Base-by-base conservation (phyloP, 2,329 filamentous ascomycete genomes). In the Alternaria incomplexa region DNA sequence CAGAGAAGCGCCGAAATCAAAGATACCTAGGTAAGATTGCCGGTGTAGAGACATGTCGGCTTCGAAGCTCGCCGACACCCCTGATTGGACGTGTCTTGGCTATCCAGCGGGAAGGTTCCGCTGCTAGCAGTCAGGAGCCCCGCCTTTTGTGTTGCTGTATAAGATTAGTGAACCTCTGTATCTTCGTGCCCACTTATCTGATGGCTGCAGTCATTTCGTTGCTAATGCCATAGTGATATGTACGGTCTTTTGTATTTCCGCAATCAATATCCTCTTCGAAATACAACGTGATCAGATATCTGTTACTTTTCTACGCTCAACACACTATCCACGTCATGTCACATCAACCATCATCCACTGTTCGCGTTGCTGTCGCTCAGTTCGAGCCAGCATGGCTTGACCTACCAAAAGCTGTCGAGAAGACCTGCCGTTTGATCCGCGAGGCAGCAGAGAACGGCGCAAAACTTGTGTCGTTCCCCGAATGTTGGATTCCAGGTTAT, bases 321-420 rank as follows among this genome's bases (percentile, higher is more conserved):
- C 36, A 40, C 15, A 40, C n/a, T 40, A 9, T 40, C 36, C 36
- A 40, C 36, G n/a, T 40, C 36, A 40, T 40, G 36, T 40, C 36
- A 17, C 36, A 40, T 40, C 36, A 40, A 11, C 36, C n/a, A 17
- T 17, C 36, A 40, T 40, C 36, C 36, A 40, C 36, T 40, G 36
- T 51, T 13, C n/a, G n/a, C n/a, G 83, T 87, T 6, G 85, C 83
- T 26, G 85, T 85, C 12, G 83, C 86, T 1, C 87, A 90, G 70
- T 83, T 85, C 6, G 88, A 90, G 73, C 87, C 88, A 0, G 83
- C 80, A 2, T 90, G 87, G 87, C 81, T 90, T 8, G 85, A 90
- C 68, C 82, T 90, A 3, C 78, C 83, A 8, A 84, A 74, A 0
- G 81, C 83, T 2, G 84, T 90, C 1, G 73, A 81, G 2, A 90